Percentiles rank a stretch among this genome's conserved stretches.
phyloP scores from a whole-genome alignment of 176 grass and related monocot genomes.

The Ensete glaucum region DNA sequence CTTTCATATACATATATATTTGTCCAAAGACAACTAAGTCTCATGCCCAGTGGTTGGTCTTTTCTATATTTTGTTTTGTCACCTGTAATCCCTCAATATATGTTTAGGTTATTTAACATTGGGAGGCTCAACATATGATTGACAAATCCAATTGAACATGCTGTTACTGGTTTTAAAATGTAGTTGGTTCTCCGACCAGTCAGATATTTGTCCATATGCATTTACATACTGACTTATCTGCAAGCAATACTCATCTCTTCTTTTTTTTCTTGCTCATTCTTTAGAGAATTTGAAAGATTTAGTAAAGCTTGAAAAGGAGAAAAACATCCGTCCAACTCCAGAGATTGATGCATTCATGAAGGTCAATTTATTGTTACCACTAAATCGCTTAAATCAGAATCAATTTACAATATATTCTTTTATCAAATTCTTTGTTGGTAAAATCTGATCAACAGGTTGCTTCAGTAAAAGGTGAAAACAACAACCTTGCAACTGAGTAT shows the following conservation, averaged over 20 bases:
- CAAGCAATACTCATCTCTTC: background rate
- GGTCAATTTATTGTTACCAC: slow-evolving; percentile 24
- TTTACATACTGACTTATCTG: background rate
- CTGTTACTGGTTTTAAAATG: background rate
- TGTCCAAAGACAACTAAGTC: too few relatives aligned
- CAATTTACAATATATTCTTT: background rate
- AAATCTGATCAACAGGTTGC: slow-evolving; percentile 28
- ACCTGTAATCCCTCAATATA: too few relatives aligned
- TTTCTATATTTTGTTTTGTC: too few relatives aligned
- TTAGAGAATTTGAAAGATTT: slow-evolving; percentile 53
- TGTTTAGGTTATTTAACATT: too few relatives aligned
- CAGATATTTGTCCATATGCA: background rate
- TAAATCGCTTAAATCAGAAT: background rate
- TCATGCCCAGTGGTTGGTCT: too few relatives aligned
- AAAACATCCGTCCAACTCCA: slow-evolving; percentile 40
- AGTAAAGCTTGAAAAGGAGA: slow-evolving; percentile 43
- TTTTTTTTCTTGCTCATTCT: slow-evolving; percentile 13
- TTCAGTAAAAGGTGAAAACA: slow-evolving; percentile 35
- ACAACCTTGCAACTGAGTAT: slow-evolving; percentile 60
- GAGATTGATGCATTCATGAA: slow-evolving; percentile 89
- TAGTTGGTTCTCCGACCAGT: background rate
- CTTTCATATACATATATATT: too few relatives aligned
- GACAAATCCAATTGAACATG: background rate
- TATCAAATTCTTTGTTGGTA: background rate
- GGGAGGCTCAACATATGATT: background rate